Conservation (phyloP, 202 grass and related monocot genomes). For the Alloteropsis angusta region DNA sequence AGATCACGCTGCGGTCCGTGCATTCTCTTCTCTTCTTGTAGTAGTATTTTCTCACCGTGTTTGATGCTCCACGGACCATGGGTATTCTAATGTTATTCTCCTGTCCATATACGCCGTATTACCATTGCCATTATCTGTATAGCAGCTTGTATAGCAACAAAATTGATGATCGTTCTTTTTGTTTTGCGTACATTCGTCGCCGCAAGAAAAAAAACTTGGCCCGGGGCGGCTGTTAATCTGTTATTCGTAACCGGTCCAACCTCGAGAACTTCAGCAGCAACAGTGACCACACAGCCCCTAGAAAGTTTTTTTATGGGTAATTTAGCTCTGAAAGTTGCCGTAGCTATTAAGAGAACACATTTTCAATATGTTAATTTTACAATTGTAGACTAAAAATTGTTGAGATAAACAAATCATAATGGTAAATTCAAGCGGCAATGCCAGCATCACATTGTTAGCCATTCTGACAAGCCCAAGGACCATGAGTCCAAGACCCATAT, state of each 20-base stretch:
- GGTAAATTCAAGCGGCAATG: neutral
- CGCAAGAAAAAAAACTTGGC: neutral
- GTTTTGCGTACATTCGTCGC: neutral
- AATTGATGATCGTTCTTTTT: neutral
- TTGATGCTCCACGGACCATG: neutral
- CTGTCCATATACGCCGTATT: too few species aligned
- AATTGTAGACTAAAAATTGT: too few species aligned
- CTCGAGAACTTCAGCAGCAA: neutral
- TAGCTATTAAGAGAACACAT: too few species aligned
- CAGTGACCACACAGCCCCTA: neutral
- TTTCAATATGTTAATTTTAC: too few species aligned
- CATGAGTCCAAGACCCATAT: neutral
- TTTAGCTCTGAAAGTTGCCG: too few species aligned
- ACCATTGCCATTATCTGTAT: too few species aligned
- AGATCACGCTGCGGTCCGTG: neutral
- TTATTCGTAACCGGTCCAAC: neutral
- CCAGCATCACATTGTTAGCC: neutral
- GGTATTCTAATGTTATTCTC: neutral
- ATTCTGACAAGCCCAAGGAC: neutral
- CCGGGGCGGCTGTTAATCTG: neutral
- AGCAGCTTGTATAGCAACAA: neutral
- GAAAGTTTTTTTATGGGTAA: too few species aligned
- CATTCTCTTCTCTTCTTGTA: neutral
- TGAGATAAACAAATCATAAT: too few species aligned
- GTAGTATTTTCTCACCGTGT: neutral